Evolutionary conservation across 768 basidiomycete genomes (phyloP).

Genomic region (Amanita subjunquillea): DNA sequence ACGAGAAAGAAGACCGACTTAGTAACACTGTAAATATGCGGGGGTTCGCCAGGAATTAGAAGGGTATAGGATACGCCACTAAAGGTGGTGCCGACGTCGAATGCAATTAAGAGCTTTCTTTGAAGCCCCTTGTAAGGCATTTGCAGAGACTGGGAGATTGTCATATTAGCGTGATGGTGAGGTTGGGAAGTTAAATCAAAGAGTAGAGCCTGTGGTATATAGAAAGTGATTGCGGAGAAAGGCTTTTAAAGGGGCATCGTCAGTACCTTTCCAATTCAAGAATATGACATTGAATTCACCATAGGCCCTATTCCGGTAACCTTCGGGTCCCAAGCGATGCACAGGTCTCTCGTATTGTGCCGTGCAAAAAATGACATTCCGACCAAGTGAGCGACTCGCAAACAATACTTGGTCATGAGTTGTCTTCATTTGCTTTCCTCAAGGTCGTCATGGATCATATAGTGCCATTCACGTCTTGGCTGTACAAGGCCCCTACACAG

Average conservation of each 20-base stretch:
- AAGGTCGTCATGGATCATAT: neutral
- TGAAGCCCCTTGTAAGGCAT: slow-evolving; percentile 26
- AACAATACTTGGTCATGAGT: too few relatives aligned
- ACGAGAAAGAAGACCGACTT: slow-evolving; percentile 11
- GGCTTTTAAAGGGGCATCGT: too few relatives aligned
- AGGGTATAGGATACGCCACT: slow-evolving; percentile 28
- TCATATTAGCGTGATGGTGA: slow-evolving; percentile 6
- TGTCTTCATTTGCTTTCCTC: neutral
- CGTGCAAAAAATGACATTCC: too few relatives aligned
- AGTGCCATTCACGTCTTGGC: neutral
- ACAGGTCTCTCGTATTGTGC: too few relatives aligned
- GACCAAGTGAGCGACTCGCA: neutral
- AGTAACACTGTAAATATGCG: slow-evolving; percentile 27
- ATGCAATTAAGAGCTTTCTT: slow-evolving; percentile 35
- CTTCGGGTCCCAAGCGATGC: too few relatives aligned
- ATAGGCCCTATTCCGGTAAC: too few relatives aligned
- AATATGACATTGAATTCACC: too few relatives aligned
- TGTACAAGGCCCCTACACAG: neutral
- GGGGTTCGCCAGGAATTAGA: slow-evolving; percentile 20
- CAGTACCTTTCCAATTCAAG: too few relatives aligned
- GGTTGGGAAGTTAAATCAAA: neutral
- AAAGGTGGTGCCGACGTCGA: slow-evolving; percentile 43
- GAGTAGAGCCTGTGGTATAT: neutral
- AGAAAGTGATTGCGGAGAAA: too few relatives aligned
- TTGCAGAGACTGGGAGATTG: slow-evolving; percentile 13